phyloP scores from a whole-genome alignment of 2,329 filamentous ascomycete genomes.

The Leptodontidium sp. region DNA sequence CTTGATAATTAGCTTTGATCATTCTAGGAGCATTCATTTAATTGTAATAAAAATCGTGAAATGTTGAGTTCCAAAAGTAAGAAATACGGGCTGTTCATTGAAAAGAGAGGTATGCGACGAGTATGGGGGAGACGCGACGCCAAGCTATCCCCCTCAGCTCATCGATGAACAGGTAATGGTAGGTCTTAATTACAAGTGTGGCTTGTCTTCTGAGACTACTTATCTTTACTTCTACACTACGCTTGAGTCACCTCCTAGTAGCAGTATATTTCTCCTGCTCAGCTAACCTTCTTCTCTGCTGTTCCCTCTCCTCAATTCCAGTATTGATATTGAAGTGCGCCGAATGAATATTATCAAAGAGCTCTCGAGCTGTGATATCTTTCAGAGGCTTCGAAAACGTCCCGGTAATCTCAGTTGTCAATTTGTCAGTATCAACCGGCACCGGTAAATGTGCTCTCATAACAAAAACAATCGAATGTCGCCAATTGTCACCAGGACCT shows the following conservation, averaged over 20 bases:
- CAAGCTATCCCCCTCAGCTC: background rate
- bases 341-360: constrained; percentile 35
- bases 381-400: constrained; percentile 32
- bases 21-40: too few species aligned
- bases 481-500: constrained; percentile 21
- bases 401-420: constrained; percentile 41
- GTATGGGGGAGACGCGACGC: background rate
- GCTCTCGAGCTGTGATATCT: constrained; percentile 32
- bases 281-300: constrained; percentile 36
- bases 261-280: constrained; percentile 29
- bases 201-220: background rate
- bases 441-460: constrained; percentile 39
- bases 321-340: constrained; percentile 42
- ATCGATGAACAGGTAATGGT: background rate
- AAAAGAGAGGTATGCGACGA: background rate
- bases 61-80: too few species aligned
- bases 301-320: constrained; percentile 33
- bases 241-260: background rate
- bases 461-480: constrained; percentile 44
- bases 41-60: too few species aligned
- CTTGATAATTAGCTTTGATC: too few species aligned
- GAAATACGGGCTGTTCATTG: background rate
- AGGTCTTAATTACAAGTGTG: background rate
- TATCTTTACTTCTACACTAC: background rate
- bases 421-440: constrained; percentile 37